These are phyloP conservation scores for Aspergillus quadricinctus DNA, from an alignment of 2,329 filamentous ascomycete species.

Conservation along the genomic window DNA sequence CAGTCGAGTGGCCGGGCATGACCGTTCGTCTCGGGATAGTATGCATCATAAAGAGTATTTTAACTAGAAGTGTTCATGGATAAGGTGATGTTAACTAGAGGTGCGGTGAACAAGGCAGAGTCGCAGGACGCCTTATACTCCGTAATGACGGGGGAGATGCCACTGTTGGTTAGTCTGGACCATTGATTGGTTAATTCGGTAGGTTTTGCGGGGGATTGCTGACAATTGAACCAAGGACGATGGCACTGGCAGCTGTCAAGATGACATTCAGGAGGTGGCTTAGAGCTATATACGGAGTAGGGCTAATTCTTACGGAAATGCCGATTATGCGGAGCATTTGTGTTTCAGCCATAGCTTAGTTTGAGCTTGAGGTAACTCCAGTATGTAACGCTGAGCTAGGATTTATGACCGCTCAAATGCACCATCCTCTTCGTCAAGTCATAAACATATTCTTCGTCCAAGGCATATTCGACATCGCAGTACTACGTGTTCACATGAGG, in stretches of 20 bases:
- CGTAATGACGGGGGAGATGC: not conserved
- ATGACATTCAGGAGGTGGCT: not conserved
- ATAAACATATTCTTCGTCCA: not conserved
- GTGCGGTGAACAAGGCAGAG: slow-evolving; percentile 1
- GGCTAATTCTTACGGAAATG: not conserved
- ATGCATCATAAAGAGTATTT: no score
- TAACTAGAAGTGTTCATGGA: not conserved
- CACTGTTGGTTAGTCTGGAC: slow-evolving; percentile 1
- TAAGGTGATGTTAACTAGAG: not conserved
- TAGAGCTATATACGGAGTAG: not conserved
- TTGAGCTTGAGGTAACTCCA: not conserved
- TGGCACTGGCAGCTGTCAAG: not conserved
- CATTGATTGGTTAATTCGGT: slow-evolving; percentile 3
- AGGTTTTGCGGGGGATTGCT: not conserved
- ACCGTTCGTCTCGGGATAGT: no score
- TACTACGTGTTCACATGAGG: not conserved
- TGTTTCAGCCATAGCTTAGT: not conserved
- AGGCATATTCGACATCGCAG: not conserved
- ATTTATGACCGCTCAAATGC: not conserved
- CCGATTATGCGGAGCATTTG: not conserved
- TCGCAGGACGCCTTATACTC: slow-evolving; percentile 1
- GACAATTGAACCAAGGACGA: not conserved
- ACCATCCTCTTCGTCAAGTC: no score
- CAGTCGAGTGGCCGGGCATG: not conserved
- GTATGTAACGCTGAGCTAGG: not conserved